phyloP scores from a whole-genome alignment of 2,329 filamentous ascomycete genomes.

The Exserohilum turcica region DNA sequence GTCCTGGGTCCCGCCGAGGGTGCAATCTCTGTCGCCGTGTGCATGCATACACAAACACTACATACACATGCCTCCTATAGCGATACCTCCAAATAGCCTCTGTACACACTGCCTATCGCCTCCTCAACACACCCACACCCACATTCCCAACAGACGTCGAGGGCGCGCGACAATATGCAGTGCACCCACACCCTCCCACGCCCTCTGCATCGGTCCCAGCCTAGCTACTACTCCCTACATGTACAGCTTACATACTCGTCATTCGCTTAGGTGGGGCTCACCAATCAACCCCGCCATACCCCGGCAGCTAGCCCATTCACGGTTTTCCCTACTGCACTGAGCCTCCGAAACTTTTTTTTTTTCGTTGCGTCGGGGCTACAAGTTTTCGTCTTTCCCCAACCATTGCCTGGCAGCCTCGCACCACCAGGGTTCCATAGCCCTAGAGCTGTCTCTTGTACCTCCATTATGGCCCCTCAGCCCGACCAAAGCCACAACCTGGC shows the following conservation, averaged over 20 bases:
- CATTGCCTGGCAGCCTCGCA: conserved; percentile 42
- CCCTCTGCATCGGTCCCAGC: background rate
- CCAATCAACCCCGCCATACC: conserved; percentile 21
- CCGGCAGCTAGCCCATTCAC: conserved; percentile 13
- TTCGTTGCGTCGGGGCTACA: conserved; percentile 5
- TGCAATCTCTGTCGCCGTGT: background rate
- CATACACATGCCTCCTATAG: background rate
- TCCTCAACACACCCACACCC: background rate
- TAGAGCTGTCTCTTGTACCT: conserved; percentile 39
- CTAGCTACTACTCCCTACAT: too few species aligned
- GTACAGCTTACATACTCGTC: conserved; percentile 6
- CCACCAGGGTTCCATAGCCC: conserved; percentile 39
- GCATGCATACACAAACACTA: background rate
- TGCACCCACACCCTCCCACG: background rate
- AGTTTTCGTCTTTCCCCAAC: conserved; percentile 28
- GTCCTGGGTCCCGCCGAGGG: background rate
- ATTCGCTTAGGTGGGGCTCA: conserved; percentile 14
- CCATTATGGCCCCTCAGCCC: conserved; percentile 39
- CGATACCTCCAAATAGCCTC: background rate
- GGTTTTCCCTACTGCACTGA: conserved; percentile 12
- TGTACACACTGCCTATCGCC: background rate
- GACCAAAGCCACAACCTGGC: conserved; percentile 67
- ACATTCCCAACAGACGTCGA: too few species aligned
- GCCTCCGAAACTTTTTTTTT: conserved; percentile 24
- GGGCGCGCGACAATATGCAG: background rate